Percentiles rank a stretch among this genome's conserved stretches.
These are phyloP conservation scores for Nicotiana paniculata DNA, from an alignment of 257 asterid genomes.

Conservation along the genomic window DNA sequence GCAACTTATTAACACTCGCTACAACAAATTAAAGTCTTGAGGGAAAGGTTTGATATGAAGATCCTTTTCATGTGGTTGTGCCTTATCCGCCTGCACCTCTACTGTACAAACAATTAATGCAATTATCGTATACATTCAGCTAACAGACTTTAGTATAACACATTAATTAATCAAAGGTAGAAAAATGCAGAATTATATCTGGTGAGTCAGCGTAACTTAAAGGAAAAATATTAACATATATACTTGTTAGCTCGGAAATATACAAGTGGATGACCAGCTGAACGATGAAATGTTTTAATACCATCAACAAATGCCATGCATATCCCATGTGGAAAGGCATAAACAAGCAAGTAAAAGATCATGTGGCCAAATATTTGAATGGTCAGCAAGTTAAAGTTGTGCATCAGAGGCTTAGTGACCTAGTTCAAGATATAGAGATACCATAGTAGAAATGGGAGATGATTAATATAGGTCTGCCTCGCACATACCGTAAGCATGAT, in stretches of 20 bases:
- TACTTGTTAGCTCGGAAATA: not conserved
- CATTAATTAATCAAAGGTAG: not conserved
- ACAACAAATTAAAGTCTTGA: not conserved
- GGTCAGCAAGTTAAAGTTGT: too few species aligned
- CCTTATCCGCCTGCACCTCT: not conserved
- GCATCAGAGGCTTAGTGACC: too few species aligned
- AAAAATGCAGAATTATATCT: not conserved
- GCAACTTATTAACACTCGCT: not conserved
- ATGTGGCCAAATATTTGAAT: too few species aligned
- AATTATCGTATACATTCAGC: not conserved
- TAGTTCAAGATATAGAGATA: too few species aligned
- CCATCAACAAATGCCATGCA: not conserved
- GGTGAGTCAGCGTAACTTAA: not conserved
- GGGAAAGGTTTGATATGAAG: not conserved
- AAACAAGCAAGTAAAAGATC: too few species aligned
- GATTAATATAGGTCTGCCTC: too few species aligned
- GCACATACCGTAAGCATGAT: too few species aligned
- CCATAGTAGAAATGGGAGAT: too few species aligned
- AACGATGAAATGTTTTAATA: not conserved
- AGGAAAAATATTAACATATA: not conserved
- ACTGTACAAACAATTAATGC: not conserved
- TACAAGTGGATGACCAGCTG: not conserved
- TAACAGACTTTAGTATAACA: not conserved
- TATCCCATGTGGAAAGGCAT: not conserved
- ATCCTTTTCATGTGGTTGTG: not conserved